These are phyloP conservation scores for Maudiozyma barnettii DNA, from an alignment of 805 yeast genomes.

Conservation along the genomic window DNA sequence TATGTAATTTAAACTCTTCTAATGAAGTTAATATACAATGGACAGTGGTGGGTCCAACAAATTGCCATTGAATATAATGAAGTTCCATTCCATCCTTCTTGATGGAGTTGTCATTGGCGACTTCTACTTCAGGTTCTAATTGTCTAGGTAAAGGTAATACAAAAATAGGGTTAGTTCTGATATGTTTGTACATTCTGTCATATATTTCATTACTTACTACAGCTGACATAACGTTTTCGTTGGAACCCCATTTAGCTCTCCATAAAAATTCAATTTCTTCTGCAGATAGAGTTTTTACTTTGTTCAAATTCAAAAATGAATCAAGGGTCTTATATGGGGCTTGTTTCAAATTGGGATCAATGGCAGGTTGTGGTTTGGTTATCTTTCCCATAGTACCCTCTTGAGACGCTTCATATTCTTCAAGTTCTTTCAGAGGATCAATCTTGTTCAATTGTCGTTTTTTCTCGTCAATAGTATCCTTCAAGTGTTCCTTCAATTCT, in stretches of 20 bases:
- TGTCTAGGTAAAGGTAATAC: constrained; percentile 82
- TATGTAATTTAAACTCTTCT: constrained; percentile 84
- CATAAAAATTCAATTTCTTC: constrained; percentile 73
- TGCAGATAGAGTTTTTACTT: constrained; percentile 43
- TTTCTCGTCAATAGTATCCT: constrained; percentile 47
- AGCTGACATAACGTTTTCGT: constrained; percentile 57
- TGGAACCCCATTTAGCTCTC: constrained; percentile 72
- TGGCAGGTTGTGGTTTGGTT: constrained; percentile 11
- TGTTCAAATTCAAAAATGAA: constrained; percentile 62
- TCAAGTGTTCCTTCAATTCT: constrained; percentile 52
- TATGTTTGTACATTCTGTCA: constrained; percentile 51
- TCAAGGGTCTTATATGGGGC: constrained; percentile 63
- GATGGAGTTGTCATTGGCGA: constrained; percentile 32
- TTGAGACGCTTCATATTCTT: constrained; percentile 38
- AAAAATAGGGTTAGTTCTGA: constrained; percentile 69
- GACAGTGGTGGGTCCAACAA: constrained; percentile 71
- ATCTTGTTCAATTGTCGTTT: constrained; percentile 49
- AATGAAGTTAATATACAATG: constrained; percentile 88
- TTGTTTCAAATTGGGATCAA: constrained; percentile 11
- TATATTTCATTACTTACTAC: constrained; percentile 49
- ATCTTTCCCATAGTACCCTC: constrained; percentile 9
- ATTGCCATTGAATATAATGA: constrained; percentile 90
- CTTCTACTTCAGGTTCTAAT: constrained; percentile 30
- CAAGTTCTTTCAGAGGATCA: constrained; percentile 65
- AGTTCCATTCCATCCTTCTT: constrained; percentile 49